Evolutionary conservation across 2,329 filamentous ascomycete genomes (phyloP), one percentile per base, ranked within the genome.

Genomic region (Sarocladium kiliense): DNA sequence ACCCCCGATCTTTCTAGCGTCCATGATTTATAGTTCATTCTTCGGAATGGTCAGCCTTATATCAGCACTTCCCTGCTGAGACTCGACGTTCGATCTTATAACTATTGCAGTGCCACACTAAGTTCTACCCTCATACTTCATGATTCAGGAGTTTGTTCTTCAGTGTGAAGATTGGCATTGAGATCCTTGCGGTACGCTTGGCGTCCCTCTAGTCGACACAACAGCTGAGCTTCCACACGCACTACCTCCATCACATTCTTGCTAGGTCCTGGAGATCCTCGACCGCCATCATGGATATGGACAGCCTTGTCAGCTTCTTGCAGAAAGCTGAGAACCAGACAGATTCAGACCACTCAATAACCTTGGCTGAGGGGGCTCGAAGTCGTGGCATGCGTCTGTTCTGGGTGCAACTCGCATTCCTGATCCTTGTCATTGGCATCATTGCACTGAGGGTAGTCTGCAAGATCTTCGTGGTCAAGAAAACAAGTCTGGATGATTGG

Each of bases 381-480:
- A 18, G 23, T 21, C 27, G 50, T 23, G 61, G 60, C 16, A 58
- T 57, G 57, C 54, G 55, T 30, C 51, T 63, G 12, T 63, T 62
- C 34, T 57, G 54, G 36, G 59, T 64, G 3, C 61, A 64, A 56
- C 54, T 62, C 16, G 39, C 53, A 1, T 71, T 74, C 54, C 62
- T 75, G 11, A 54, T 63, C 7, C 23, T 72, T 18, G 65, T 71
- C 11, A 66, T 75, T 54, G 58, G 70, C 36, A 59, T 78, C 36
- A 72, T 77, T 16, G 70, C 70, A 21, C 58, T 78, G 30, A 71
- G 78, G 19, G 71, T 69, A 9, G 77, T 75, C 61, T 75, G 77
- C 45, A 74, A 77, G 55, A 51, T 69, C 1, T 64, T 70, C 26
- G 62, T 80, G 18, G 67, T 77, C 37, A 75, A 72, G 53, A 72